Conservation (phyloP, 495 filamentous ascomycete species). For the Pyrenopolyporus hunteri region DNA sequence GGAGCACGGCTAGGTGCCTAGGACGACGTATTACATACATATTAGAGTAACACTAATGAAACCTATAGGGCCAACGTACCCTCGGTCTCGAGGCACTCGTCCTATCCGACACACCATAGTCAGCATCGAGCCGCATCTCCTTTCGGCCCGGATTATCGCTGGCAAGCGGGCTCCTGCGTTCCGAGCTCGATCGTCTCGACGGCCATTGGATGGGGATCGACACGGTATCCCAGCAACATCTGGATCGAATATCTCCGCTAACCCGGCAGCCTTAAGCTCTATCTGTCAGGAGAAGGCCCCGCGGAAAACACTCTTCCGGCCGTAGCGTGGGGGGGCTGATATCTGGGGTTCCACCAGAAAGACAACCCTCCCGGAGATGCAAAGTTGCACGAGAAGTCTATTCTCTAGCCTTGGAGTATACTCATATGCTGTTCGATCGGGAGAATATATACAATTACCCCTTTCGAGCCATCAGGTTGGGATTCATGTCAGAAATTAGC, state of each 20-base stretch:
- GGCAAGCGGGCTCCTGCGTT: background rate
- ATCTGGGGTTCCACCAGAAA: constrained; percentile 14
- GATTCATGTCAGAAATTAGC: background rate
- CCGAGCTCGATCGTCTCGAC: background rate
- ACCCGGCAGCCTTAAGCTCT: constrained; percentile 12
- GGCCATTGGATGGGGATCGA: constrained; percentile 5
- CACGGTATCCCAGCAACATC: constrained; percentile 3
- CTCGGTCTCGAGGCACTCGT: no score
- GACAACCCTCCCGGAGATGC: constrained; percentile 41
- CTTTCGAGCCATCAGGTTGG: constrained; percentile 4
- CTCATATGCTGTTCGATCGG: background rate
- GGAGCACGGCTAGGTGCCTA: background rate
- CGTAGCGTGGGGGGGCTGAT: constrained; percentile 24
- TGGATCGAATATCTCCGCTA: constrained; percentile 18
- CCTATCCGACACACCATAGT: background rate
- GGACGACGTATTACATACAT: no score
- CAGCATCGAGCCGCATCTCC: constrained; percentile 15
- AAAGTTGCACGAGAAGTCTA: constrained; percentile 28
- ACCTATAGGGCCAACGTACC: no score
- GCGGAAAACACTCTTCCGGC: constrained; percentile 36
- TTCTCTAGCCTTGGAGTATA: constrained; percentile 14
- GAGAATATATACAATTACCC: constrained; percentile 16
- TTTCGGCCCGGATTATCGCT: background rate
- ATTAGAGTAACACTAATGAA: no score
- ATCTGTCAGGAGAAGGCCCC: constrained; percentile 31